Conservation (phyloP, 495 filamentous ascomycete species). For the Bombardia bombarda region DNA sequence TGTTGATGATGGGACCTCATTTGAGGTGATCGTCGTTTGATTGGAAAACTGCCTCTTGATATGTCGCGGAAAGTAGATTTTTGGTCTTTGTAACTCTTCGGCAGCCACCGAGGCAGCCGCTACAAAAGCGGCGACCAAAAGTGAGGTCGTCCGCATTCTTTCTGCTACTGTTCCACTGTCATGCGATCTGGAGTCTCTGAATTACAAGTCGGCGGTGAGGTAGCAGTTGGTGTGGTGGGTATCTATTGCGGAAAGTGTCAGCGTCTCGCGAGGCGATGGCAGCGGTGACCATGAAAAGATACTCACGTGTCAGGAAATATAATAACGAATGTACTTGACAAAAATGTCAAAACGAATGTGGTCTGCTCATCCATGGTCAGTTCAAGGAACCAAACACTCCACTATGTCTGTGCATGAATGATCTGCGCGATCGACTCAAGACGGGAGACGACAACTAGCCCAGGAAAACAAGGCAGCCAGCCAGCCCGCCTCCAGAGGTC, state of each 20-base stretch:
- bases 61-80: constrained; percentile 52
- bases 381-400: constrained; percentile 1
- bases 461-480: constrained; percentile 1
- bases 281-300: neutral
- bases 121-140: constrained; percentile 44
- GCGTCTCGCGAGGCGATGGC: constrained; percentile 19
- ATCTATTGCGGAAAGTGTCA: constrained; percentile 22
- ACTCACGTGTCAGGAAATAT: constrained; percentile 43
- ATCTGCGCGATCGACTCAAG: constrained; percentile 23
- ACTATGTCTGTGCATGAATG: constrained; percentile 21
- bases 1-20: neutral
- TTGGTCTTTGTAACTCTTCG: constrained; percentile 37
- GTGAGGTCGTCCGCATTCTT: constrained; percentile 41
- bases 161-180: constrained; percentile 11
- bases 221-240: neutral
- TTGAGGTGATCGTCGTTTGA: constrained; percentile 32
- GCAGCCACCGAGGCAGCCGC: constrained; percentile 41
- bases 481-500: neutral
- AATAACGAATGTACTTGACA: constrained; percentile 61
- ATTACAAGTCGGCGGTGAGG: neutral
- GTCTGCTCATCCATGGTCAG: constrained; percentile 29
- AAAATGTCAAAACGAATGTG: constrained; percentile 52
- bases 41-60: constrained; percentile 50
- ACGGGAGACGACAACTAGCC: constrained; percentile 3
- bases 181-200: constrained; percentile 7